Percentiles rank a stretch among this genome's conserved stretches.
Conservation (phyloP, 2,329 filamentous ascomycete species). For the Zarea fungicola region DNA sequence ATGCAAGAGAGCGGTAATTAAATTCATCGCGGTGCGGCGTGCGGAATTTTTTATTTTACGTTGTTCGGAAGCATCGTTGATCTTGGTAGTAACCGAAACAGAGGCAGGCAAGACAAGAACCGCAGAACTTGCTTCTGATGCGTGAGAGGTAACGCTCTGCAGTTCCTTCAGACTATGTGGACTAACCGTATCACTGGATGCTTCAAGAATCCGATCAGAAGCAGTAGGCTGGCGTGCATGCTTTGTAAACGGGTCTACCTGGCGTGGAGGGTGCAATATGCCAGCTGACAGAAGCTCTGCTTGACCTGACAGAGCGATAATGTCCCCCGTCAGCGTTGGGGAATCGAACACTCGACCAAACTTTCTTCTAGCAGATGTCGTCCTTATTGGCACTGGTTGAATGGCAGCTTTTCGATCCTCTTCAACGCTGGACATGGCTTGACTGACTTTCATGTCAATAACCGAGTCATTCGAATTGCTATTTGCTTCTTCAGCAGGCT, state of each 20-base stretch:
- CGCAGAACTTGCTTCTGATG: background rate
- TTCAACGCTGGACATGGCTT: too few relatives aligned
- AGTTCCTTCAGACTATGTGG: background rate
- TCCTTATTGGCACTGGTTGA: too few relatives aligned
- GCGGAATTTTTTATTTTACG: background rate
- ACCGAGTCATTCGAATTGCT: background rate
- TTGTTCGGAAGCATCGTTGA: background rate
- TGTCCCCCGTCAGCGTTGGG: background rate
- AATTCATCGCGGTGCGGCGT: constrained; percentile 15
- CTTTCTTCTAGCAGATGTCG: background rate
- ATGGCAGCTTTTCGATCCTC: too few relatives aligned
- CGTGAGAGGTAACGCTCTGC: background rate
- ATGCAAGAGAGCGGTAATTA: constrained; percentile 26
- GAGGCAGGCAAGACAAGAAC: background rate
- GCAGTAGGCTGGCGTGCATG: background rate
- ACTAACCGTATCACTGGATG: background rate
- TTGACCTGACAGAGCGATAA: constrained; percentile 3
- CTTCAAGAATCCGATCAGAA: background rate
- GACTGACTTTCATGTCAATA: too few relatives aligned
- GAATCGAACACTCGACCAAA: constrained; percentile 7
- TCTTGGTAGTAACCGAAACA: background rate
- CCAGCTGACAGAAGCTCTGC: constrained; percentile 1
- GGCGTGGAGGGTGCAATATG: background rate
- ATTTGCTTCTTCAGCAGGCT: background rate
- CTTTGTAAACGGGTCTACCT: constrained; percentile 9